A percentile compares a stretch with the other conserved stretches of the same genome.
Evolutionary conservation across 805 yeast genomes (phyloP).

Genomic region (Ogataea ganodermae): DNA sequence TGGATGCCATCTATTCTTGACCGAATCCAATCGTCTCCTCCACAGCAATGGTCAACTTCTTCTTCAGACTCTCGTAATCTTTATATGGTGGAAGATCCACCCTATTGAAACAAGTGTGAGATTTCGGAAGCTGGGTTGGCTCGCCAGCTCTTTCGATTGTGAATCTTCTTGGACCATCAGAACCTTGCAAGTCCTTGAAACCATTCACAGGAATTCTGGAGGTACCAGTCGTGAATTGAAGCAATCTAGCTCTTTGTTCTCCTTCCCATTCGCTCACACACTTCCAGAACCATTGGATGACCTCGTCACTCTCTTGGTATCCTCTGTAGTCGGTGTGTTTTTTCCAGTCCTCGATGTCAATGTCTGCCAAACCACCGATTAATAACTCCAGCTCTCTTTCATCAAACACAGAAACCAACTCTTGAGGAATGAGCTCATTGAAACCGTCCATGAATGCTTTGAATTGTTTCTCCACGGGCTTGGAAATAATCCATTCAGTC

Average conservation of each 20-base stretch:
- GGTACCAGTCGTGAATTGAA: constrained; percentile 98
- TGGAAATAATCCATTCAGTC: constrained; percentile 93
- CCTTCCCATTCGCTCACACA: constrained; percentile 92
- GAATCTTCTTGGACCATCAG: constrained; percentile 98
- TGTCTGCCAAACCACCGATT: constrained; percentile 98
- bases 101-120: constrained; percentile 98
- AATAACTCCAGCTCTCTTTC: constrained; percentile 95
- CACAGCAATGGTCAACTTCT: constrained; percentile 91
- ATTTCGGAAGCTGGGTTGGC: constrained; percentile 87
- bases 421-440: constrained; percentile 96
- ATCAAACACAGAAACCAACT: constrained; percentile 92
- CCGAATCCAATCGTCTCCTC: constrained; percentile 99
- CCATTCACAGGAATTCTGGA: constrained; percentile 99
- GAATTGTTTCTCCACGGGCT: constrained; percentile 93
- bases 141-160: constrained; percentile 99
- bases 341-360: constrained; percentile 98
- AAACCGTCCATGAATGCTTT: constrained; percentile 96
- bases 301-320: constrained; percentile 94
- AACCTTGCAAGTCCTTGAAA: constrained; percentile 96
- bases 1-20: constrained; percentile 62
- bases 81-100: constrained; percentile 95
- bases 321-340: constrained; percentile 99
- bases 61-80: constrained; percentile 80
- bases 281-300: constrained; percentile 98
- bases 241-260: constrained; percentile 91